Evolutionary conservation across 1,284 basidiomycete genomes (phyloP).

Genomic region (Rugosomyces carneus): DNA sequence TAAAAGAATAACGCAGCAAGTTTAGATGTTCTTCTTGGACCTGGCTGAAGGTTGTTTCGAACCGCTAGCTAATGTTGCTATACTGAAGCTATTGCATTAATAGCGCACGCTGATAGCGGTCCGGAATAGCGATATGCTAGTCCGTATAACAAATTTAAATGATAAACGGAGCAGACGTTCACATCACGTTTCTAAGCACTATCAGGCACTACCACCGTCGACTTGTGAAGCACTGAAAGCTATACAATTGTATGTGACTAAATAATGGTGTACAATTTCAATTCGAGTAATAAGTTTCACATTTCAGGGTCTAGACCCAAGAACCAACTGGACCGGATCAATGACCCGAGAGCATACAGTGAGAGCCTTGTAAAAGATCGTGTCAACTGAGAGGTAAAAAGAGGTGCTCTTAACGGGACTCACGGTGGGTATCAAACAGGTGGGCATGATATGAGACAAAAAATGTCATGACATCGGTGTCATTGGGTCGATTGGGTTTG

Average conservation of each 20-base stretch:
- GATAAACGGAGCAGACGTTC: no score
- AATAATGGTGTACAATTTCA: not conserved
- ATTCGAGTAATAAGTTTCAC: not conserved
- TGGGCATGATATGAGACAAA: not conserved
- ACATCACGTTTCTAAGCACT: no score
- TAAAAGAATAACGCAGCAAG: no score
- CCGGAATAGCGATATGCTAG: not conserved
- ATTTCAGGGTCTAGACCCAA: not conserved
- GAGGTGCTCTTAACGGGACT: not conserved
- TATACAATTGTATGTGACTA: not conserved
- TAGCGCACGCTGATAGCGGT: not conserved
- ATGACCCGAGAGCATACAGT: not conserved
- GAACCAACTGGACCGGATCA: not conserved
- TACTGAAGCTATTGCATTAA: no score
- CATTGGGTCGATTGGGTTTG: constrained; percentile 8
- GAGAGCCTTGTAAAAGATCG: not conserved
- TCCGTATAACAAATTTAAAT: no score
- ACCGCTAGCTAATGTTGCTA: no score
- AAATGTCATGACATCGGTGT: constrained; percentile 8
- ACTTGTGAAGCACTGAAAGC: not conserved
- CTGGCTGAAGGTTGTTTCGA: no score
- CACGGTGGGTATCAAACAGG: constrained; percentile 12
- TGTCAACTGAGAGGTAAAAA: not conserved
- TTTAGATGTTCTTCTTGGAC: no score
- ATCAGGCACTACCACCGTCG: not conserved